Conservation (phyloP, 345 rosid species). For the Euphorbia pulcherrima region DNA sequence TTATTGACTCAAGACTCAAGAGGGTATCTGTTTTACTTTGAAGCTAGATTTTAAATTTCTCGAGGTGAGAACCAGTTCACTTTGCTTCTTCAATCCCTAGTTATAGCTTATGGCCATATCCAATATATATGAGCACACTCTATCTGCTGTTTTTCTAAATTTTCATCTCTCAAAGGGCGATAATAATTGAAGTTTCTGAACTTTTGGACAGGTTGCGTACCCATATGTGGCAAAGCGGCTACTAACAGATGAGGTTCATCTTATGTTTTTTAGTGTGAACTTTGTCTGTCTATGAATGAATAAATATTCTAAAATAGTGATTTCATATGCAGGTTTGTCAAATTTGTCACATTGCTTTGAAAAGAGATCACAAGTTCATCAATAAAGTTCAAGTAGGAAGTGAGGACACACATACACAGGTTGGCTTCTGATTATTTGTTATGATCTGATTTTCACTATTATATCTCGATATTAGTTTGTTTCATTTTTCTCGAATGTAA, state of each 20-base stretch:
- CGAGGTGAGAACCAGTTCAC: constrained; percentile 51
- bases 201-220: constrained; percentile 72
- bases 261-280: constrained; percentile 14
- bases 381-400: constrained; percentile 83
- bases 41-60: constrained; percentile 96
- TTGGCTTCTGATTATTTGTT: constrained; percentile 21
- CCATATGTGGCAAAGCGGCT: constrained; percentile 97
- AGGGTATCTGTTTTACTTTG: constrained; percentile 93
- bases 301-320: constrained; percentile 23
- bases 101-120: not conserved
- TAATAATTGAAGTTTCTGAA: not conserved
- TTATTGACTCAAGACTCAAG: constrained; percentile 89
- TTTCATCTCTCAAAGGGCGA: not conserved
- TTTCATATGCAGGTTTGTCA: constrained; percentile 69
- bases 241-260: constrained; percentile 82
- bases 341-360: constrained; percentile 83
- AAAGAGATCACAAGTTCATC: constrained; percentile 76
- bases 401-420: constrained; percentile 89
- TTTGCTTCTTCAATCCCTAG: not conserved
- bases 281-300: constrained; percentile 10
- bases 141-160: not conserved
- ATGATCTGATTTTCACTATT: not conserved
- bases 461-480: constrained; percentile 4
- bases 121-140: not conserved
- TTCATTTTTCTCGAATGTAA: no score